Percentiles rank a stretch among this genome's conserved stretches.
Conservation (phyloP, 257 asterid species). For the Nicotiana attenuata region DNA sequence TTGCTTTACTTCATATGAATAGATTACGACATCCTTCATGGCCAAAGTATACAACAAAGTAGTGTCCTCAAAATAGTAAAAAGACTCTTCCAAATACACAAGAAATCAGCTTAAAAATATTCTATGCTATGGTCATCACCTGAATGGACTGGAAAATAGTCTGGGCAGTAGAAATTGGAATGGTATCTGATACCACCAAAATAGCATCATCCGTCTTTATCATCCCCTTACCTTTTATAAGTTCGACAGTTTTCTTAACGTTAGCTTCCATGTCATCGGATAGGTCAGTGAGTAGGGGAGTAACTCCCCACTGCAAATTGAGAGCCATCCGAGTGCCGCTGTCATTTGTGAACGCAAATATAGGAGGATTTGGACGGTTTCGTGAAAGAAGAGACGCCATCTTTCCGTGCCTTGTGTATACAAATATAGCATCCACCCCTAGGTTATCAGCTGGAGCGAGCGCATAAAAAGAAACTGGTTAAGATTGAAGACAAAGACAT, state of each 20-base stretch:
- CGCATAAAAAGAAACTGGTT: neutral
- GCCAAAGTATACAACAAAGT: neutral
- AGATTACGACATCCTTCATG: neutral
- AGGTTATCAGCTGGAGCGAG: constrained; percentile 65
- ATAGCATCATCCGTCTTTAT: constrained; percentile 53
- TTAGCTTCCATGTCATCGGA: constrained; percentile 77
- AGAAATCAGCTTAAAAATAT: neutral
- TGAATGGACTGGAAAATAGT: constrained; percentile 65
- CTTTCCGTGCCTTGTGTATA: constrained; percentile 67
- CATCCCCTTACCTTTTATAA: constrained; percentile 54
- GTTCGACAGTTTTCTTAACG: constrained; percentile 36
- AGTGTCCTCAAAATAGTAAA: neutral
- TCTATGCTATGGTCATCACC: constrained; percentile 51
- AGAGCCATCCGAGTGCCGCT: constrained; percentile 66
- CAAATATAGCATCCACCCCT: constrained; percentile 74
- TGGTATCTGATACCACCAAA: constrained; percentile 59
- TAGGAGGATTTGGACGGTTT: constrained; percentile 71
- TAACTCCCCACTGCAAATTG: constrained; percentile 77
- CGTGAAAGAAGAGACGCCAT: constrained; percentile 82
- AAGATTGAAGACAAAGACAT: neutral
- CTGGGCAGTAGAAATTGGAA: constrained; percentile 46
- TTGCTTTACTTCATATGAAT: neutral
- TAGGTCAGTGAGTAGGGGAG: constrained; percentile 52
- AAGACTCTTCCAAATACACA: neutral
- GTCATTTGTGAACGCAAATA: constrained; percentile 69